These are phyloP conservation scores for Paratinospora sagittata DNA, from an alignment of 164 flowering plant genomes.

Conservation along the genomic window DNA sequence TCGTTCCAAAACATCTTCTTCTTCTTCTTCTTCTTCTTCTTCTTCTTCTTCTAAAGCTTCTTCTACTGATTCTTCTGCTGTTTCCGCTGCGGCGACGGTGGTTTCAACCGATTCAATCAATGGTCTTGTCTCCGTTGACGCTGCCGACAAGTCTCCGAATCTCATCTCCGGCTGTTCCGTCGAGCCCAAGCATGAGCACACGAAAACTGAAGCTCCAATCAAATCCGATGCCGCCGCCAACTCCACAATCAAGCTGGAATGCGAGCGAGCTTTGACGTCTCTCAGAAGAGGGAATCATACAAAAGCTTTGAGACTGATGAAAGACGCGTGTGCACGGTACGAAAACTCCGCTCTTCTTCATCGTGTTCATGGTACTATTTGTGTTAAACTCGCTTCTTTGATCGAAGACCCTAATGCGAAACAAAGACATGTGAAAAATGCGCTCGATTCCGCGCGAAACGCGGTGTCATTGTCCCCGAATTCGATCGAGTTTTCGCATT, in stretches of 20 bases:
- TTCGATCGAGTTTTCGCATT: constrained; percentile 83
- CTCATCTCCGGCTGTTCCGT: background rate
- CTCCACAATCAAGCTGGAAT: constrained; percentile 53
- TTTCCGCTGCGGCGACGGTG: no score
- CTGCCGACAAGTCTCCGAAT: constrained; percentile 6
- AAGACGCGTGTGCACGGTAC: constrained; percentile 44
- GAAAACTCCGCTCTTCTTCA: constrained; percentile 51
- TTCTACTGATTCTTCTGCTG: background rate
- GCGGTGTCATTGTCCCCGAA: constrained; percentile 63
- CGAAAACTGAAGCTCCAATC: constrained; percentile 12
- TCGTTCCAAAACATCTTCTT: constrained; percentile 35
- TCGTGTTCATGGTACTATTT: constrained; percentile 76
- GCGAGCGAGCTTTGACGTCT: constrained; percentile 73
- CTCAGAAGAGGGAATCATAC: constrained; percentile 84
- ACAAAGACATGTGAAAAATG: constrained; percentile 57
- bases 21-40: constrained; percentile 10
- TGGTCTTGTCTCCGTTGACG: background rate
- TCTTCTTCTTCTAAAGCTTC: background rate
- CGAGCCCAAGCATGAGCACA: background rate
- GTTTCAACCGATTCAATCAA: background rate
- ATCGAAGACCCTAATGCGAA: constrained; percentile 70
- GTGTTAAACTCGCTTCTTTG: constrained; percentile 60
- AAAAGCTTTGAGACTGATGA: constrained; percentile 76
- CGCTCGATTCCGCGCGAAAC: constrained; percentile 56
- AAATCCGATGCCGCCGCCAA: constrained; percentile 22